Base-by-base conservation (phyloP, 164 flowering plant species). In the Chimonanthus praecox region DNA sequence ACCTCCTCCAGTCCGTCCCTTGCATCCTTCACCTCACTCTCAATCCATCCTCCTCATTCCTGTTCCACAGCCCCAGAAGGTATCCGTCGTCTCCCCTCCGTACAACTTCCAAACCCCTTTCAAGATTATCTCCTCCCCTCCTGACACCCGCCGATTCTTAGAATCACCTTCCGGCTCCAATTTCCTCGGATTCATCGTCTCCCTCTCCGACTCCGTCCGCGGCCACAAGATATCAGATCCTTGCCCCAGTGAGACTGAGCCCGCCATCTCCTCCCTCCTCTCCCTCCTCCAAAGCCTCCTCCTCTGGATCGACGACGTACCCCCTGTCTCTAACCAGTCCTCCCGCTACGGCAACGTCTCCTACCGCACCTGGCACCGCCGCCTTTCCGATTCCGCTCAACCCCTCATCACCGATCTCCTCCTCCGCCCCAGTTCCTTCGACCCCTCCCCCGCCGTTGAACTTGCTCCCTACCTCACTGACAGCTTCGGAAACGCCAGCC, bases 341-440 rank as follows among this genome's bases (percentile, higher is more conserved):
- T 69, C 93, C 5, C 87, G 99, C 0, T 95, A 92, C 76, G 99
- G 98, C 0, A 95, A 95, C 80, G 69, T 82, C 69, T 77, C 98
- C 2, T 95, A 70, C 70, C 80, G 98, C 33, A 79, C 79, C 69
- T 92, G 98, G 98, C 95, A 91, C 64, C 72, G 63, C n/a, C 82
- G 89, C 0, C 63, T 94, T 69, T 3, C 49, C n/a, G 72, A 71
- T n/a, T 72, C 72, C 33, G 71, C 79, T n/a, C 80, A 75, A 1
- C 3, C 69, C 10, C 48, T 77, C n/a, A 75, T 75, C 77, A 51
- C 68, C 15, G 16, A 67, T 18, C 72, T 75, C 58, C 71, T 82
- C 49, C 79, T 78, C 0, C 76, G 77, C 13, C 79, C 80, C 0
- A 74, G 75, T 6, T 73, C 77, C 8, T 49, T 82, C 6, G 54